These are phyloP conservation scores for Starmerella stellata DNA, from an alignment of 805 yeast species.

Conservation along the genomic window DNA sequence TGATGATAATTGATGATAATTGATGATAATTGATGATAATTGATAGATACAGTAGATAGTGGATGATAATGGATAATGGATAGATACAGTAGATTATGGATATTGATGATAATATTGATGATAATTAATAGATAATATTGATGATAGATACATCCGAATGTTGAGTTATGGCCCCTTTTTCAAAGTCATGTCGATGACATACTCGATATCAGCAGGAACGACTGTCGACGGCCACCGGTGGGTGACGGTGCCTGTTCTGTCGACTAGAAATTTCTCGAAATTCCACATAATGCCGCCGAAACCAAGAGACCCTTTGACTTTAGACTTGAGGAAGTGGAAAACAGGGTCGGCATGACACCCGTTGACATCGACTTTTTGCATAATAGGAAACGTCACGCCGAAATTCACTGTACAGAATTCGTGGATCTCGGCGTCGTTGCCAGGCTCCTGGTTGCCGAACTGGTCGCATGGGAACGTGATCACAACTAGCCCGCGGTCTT, in stretches of 20 bases:
- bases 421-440: constrained; percentile 47
- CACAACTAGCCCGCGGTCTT: constrained; percentile 43
- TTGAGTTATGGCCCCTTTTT: background rate
- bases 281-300: constrained; percentile 62
- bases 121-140: no score
- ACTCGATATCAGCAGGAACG: constrained; percentile 38
- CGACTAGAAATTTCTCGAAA: constrained; percentile 55
- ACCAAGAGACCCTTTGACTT: constrained; percentile 45
- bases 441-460: constrained; percentile 67
- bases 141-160: background rate
- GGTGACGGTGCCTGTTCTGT: constrained; percentile 39
- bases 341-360: constrained; percentile 69
- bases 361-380: constrained; percentile 77
- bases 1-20: no score
- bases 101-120: no score
- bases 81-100: no score
- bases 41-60: no score
- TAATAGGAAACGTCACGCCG: constrained; percentile 80
- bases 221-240: constrained; percentile 48
- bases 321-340: constrained; percentile 51
- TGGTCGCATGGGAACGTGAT: constrained; percentile 87
- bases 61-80: no score
- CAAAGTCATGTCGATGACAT: constrained; percentile 2
- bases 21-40: no score
- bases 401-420: constrained; percentile 60